These are phyloP conservation scores for Candida andamanensis DNA, from an alignment of 805 yeast species.

Conservation along the genomic window DNA sequence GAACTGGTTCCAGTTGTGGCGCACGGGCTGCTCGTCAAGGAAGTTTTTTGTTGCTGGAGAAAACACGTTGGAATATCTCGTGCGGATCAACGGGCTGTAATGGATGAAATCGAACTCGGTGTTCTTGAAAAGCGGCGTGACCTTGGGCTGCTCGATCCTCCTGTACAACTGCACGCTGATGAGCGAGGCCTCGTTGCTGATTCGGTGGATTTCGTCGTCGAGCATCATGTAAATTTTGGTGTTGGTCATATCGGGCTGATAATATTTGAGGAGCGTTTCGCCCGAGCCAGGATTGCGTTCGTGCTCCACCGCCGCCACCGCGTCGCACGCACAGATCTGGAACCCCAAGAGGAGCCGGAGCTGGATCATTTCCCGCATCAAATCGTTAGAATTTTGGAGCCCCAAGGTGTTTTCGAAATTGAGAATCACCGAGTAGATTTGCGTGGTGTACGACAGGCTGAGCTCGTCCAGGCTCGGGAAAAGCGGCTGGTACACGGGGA, in stretches of 20 bases:
- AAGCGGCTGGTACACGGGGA: conserved; percentile 75
- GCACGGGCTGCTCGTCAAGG: conserved; percentile 45
- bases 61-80: conserved; percentile 71
- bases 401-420: conserved; percentile 53
- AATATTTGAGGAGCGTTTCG: conserved; percentile 51
- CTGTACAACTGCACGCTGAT: conserved; percentile 75
- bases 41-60: conserved; percentile 54
- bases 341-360: conserved; percentile 81
- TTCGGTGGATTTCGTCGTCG: conserved; percentile 81
- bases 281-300: conserved; percentile 52
- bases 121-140: conserved; percentile 6
- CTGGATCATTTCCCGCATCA: conserved; percentile 84
- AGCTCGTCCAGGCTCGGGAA: conserved; percentile 72
- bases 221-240: conserved; percentile 69
- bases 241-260: conserved; percentile 48
- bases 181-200: conserved; percentile 67
- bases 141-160: conserved; percentile 9
- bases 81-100: conserved; percentile 51
- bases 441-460: conserved; percentile 67
- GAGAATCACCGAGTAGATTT: conserved; percentile 74
- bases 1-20: conserved; percentile 82
- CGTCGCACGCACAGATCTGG: conserved; percentile 77
- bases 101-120: conserved; percentile 8
- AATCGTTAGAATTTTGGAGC: conserved; percentile 47
- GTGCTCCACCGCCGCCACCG: conserved; percentile 61